These are phyloP conservation scores for Epichloe elymi DNA, from an alignment of 2,329 filamentous ascomycete genomes.

Conservation along the genomic window DNA sequence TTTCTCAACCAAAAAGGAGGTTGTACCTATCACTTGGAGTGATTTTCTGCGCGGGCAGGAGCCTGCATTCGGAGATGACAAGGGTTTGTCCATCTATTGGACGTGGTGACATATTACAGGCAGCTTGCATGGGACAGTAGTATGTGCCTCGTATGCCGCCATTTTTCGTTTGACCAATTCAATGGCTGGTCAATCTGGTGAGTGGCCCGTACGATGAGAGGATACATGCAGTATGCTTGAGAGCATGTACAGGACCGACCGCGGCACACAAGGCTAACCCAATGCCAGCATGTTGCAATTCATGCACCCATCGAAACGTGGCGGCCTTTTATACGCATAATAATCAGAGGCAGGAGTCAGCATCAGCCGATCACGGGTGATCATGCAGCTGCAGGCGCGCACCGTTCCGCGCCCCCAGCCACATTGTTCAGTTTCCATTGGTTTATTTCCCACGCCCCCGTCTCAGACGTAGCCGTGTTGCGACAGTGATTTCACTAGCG, in stretches of 20 bases:
- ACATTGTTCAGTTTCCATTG: neutral
- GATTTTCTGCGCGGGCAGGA: neutral
- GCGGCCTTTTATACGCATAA: constrained; percentile 15
- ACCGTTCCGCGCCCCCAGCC: constrained; percentile 17
- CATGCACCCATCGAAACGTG: constrained; percentile 14
- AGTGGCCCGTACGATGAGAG: constrained; percentile 3
- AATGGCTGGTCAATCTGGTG: neutral
- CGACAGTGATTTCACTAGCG: neutral
- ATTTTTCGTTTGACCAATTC: neutral
- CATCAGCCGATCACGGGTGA: constrained; percentile 20
- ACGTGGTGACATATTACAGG: neutral
- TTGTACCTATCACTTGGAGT: neutral
- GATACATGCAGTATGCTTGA: neutral
- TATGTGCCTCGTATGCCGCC: neutral
- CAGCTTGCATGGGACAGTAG: neutral
- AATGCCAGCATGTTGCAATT: neutral
- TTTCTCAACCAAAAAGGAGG: neutral
- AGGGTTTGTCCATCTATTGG: neutral
- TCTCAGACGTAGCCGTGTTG: neutral
- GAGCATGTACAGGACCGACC: constrained; percentile 4
- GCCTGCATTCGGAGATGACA: neutral
- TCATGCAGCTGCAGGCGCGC: constrained; percentile 23
- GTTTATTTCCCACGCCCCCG: neutral
- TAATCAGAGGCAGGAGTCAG: neutral
- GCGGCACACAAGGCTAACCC: neutral